A percentile compares a stretch with the other conserved stretches of the same genome.
Conservation (phyloP, 2,329 filamentous ascomycete species). For the Nigrospora oryzae region DNA sequence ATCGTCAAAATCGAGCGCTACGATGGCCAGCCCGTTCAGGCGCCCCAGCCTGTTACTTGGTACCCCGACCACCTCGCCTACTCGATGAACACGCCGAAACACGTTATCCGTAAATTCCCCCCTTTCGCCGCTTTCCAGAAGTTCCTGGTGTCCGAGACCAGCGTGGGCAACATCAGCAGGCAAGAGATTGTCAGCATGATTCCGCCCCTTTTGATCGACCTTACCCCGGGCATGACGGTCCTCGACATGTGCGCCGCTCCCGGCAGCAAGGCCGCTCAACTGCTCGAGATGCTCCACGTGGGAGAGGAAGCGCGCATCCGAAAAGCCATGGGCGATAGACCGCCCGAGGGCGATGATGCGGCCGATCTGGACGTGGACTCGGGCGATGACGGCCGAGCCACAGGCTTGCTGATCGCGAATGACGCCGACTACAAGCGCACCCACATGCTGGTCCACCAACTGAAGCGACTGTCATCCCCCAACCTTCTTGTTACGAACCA, state of each 20-base stretch:
- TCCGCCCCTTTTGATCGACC: constrained; percentile 84
- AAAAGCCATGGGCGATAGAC: constrained; percentile 51
- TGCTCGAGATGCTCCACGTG: constrained; percentile 87
- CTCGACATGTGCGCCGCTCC: constrained; percentile 95
- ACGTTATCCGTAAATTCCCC: constrained; percentile 84
- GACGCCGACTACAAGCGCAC: constrained; percentile 94
- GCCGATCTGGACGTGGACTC: constrained; percentile 45
- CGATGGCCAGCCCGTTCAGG: constrained; percentile 73
- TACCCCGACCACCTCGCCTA: constrained; percentile 94
- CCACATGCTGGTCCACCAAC: constrained; percentile 95
- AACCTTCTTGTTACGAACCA: constrained; percentile 97
- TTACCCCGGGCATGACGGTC: constrained; percentile 84
- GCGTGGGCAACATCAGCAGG: constrained; percentile 92
- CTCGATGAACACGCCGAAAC: constrained; percentile 97
- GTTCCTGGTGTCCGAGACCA: constrained; percentile 94
- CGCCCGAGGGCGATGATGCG: constrained; percentile 37
- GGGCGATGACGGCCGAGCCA: constrained; percentile 76
- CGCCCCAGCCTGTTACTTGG: constrained; percentile 77
- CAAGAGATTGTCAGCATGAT: constrained; percentile 99
- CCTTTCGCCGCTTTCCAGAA: constrained; percentile 96
- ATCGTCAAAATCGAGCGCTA: constrained; percentile 76
- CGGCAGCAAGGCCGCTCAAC: constrained; percentile 91
- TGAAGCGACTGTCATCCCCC: constrained; percentile 92
- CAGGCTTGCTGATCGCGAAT: constrained; percentile 88
- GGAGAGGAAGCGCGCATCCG: constrained; percentile 84